A percentile compares a stretch with the other conserved stretches of the same genome.
Conservation (phyloP, 345 rosid species). For the Cochlearia excelsa region DNA sequence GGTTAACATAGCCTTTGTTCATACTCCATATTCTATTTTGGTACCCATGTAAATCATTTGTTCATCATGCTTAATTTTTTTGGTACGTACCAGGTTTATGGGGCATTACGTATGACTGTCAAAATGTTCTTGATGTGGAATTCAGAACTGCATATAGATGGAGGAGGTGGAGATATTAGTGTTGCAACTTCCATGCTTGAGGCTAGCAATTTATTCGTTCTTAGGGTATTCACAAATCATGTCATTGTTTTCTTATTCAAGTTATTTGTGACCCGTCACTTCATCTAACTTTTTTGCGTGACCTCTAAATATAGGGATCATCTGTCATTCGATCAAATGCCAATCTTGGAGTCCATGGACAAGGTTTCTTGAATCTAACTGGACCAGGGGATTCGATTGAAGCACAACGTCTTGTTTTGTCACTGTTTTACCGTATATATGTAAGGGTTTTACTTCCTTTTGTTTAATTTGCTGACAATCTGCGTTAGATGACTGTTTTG, state of each 20-base stretch:
- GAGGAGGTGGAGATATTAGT: slow-evolving; percentile 69
- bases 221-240: slow-evolving; percentile 55
- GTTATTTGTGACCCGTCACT: slow-evolving; percentile 20
- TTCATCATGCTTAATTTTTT: slow-evolving; percentile 10
- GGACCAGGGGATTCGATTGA: slow-evolving; percentile 89
- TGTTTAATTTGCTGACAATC: slow-evolving; percentile 16
- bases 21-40: slow-evolving; percentile 7
- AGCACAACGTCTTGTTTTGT: slow-evolving; percentile 92
- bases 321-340: slow-evolving; percentile 94
- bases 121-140: slow-evolving; percentile 99
- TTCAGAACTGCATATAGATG: slow-evolving; percentile 85
- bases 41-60: not conserved
- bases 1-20: slow-evolving; percentile 11
- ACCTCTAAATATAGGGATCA: slow-evolving; percentile 55
- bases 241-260: slow-evolving; percentile 19
- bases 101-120: slow-evolving; percentile 96
- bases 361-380: slow-evolving; percentile 88
- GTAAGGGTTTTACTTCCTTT: slow-evolving; percentile 45
- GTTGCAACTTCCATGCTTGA: slow-evolving; percentile 87
- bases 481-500: slow-evolving; percentile 15
- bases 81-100: slow-evolving; percentile 66
- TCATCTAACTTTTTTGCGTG: slow-evolving; percentile 9
- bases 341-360: slow-evolving; percentile 95
- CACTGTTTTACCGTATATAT: slow-evolving; percentile 85
- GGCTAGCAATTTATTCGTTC: slow-evolving; percentile 92